Base-by-base conservation (phyloP, 192 early-diverging fungal species). In the Gigaspora rosea region DNA sequence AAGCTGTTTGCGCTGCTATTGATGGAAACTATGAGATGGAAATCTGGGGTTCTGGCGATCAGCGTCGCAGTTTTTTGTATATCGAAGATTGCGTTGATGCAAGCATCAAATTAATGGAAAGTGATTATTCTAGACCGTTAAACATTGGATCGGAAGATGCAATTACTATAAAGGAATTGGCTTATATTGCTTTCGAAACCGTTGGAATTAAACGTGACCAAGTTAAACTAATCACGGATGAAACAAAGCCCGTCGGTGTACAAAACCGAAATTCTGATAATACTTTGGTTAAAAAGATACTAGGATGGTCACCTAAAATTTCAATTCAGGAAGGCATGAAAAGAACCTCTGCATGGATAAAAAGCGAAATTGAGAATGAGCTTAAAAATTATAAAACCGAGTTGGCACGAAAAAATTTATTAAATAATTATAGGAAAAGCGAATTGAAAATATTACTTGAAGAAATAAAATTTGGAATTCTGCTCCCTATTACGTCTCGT, bases 41-140 rank as follows among this genome's bases (percentile, higher is more conserved):
- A 66, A 66, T 66, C 41, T 66, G 33, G 33, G 64, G 64, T 46
- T n/a, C 6, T 8, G 64, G 64, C 6, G 15, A 66, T n/a, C 64
- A 66, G 41, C 33, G 8, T 36, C 64, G 64, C 18, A 46, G 35
- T 66, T 66, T 66, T 46, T 46, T 66, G 0, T 66, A 66, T 66
- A 66, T 66, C n/a, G 41, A 47, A 3, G 64, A 66, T 66, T 66
- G 64, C 18, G 35, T 66, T 16, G n/a, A 66, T n/a, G 64, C 64
- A 0, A 9, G 18, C 1, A 48, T 35, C n/a, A 66, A 66, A 47
- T n/a, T 66, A 8, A 66, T 66, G 64, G 41, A 66, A n/a, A n/a
- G 35, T 18, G 41, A 66, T 46, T 46, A 41, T 9, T 18, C 18
- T n/a, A 2, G 32, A 2, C n/a, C 64, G n/a, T 16, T 66, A 66